Percentiles rank a stretch among this genome's conserved stretches.
phyloP scores from a whole-genome alignment of 148 eudicot genomes.

The Arctostaphylos glauca region DNA sequence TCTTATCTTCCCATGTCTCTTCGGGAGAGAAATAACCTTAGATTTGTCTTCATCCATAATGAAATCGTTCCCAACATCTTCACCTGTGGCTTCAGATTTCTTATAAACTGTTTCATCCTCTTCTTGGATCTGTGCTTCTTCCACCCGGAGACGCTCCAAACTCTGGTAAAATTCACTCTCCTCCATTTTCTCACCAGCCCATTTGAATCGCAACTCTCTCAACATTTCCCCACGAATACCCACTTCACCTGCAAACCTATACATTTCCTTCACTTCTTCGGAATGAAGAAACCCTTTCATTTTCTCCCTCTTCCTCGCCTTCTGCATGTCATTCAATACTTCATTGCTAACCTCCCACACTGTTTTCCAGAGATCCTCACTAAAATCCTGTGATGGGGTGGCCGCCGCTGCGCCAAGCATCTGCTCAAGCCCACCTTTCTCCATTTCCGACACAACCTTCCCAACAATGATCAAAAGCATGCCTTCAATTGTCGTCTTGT shows the following conservation, averaged over 20 bases:
- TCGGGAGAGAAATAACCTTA: constrained; percentile 53
- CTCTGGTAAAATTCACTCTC: constrained; percentile 60
- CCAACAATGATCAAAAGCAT: constrained; percentile 75
- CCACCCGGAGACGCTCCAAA: constrained; percentile 36
- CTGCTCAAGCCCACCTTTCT: constrained; percentile 50
- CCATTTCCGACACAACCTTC: constrained; percentile 64
- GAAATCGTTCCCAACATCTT: constrained; percentile 23
- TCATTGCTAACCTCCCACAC: constrained; percentile 70
- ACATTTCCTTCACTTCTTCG: constrained; percentile 72
- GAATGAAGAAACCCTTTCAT: constrained; percentile 66
- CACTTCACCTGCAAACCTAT: constrained; percentile 80
- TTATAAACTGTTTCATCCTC: background rate
- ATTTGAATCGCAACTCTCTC: constrained; percentile 82
- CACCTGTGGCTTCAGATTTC: constrained; percentile 14
- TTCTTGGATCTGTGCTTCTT: constrained; percentile 25
- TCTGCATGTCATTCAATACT: constrained; percentile 79
- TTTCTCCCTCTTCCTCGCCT: constrained; percentile 68
- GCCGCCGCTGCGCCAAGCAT: constrained; percentile 25
- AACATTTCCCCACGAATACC: constrained; percentile 94
- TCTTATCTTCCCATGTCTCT: constrained; percentile 83
- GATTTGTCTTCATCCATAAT: constrained; percentile 25
- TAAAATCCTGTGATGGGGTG: constrained; percentile 43
- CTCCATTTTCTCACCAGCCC: constrained; percentile 92
- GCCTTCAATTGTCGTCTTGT: constrained; percentile 53
- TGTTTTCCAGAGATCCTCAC: constrained; percentile 74